phyloP scores from a whole-genome alignment of 2,329 filamentous ascomycete genomes.

The Microsporum ferrugineum region DNA sequence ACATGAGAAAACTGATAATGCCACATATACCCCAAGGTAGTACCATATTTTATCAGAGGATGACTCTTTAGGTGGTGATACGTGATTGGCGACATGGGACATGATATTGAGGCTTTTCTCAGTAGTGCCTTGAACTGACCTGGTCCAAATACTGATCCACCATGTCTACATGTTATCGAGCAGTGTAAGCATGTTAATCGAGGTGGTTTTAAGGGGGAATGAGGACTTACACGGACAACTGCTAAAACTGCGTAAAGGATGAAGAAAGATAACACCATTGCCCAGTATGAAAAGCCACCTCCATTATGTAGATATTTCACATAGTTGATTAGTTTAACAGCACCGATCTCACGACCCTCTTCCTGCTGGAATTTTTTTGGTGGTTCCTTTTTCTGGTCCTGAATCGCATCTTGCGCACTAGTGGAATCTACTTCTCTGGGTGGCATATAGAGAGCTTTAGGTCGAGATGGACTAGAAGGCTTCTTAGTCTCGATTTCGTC shows the following conservation, averaged over 20 bases:
- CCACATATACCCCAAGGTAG: slow-evolving; percentile 59
- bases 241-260: slow-evolving; percentile 44
- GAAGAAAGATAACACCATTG: slow-evolving; percentile 43
- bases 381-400: slow-evolving; percentile 14
- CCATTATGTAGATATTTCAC: slow-evolving; percentile 54
- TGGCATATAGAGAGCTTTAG: slow-evolving; percentile 12
- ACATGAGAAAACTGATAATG: slow-evolving; percentile 46
- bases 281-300: slow-evolving; percentile 53
- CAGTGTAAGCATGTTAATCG: not conserved
- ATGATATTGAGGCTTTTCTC: slow-evolving; percentile 12
- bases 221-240: slow-evolving; percentile 37
- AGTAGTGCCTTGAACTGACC: slow-evolving; percentile 19
- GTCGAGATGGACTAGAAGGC: slow-evolving; percentile 12
- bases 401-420: slow-evolving; percentile 8
- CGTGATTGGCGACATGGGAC: slow-evolving; percentile 9
- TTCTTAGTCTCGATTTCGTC: slow-evolving; percentile 33
- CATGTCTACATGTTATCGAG: slow-evolving; percentile 26
- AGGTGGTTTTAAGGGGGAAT: not conserved
- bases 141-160: slow-evolving; percentile 40
- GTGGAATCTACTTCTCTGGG: slow-evolving; percentile 1
- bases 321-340: slow-evolving; percentile 58
- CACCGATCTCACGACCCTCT: slow-evolving; percentile 59
- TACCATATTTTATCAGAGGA: slow-evolving; percentile 37
- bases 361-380: slow-evolving; percentile 66
- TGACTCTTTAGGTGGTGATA: not conserved